Evolutionary conservation across 2,329 filamentous ascomycete genomes (phyloP).

Genomic region (Epichloe scottii): DNA sequence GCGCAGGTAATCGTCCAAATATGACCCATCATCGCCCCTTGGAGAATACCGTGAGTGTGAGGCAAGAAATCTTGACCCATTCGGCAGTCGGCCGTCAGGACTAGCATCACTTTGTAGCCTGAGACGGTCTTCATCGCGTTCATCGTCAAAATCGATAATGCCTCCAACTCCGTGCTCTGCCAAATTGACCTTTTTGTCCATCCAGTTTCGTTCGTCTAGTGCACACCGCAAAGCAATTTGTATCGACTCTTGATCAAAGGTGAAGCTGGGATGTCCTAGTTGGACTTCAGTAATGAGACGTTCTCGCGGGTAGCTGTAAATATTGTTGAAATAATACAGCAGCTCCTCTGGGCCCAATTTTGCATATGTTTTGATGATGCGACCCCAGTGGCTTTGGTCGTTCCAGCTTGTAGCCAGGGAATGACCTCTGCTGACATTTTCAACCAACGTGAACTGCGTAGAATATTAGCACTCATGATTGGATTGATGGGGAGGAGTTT

Average conservation of each 20-base stretch:
- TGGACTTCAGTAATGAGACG: slow-evolving; percentile 31
- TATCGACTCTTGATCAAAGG: slow-evolving; percentile 32
- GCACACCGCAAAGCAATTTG: slow-evolving; percentile 25
- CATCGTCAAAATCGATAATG: slow-evolving; percentile 29
- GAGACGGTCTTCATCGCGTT: slow-evolving; percentile 20
- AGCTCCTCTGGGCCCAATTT: slow-evolving; percentile 38
- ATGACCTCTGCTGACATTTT: slow-evolving; percentile 15
- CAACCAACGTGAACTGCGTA: slow-evolving; percentile 12
- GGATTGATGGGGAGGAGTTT: background rate
- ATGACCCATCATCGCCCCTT: slow-evolving; percentile 26
- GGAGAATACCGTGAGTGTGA: slow-evolving; percentile 26
- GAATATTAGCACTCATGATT: background rate
- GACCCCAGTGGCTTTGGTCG: slow-evolving; percentile 24
- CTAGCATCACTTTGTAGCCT: slow-evolving; percentile 23
- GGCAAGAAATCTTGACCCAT: slow-evolving; percentile 16
- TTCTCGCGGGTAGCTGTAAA: slow-evolving; percentile 31
- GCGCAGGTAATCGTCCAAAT: slow-evolving; percentile 16
- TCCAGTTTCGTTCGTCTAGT: slow-evolving; percentile 25
- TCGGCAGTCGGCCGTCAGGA: slow-evolving; percentile 22
- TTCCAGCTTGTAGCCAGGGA: slow-evolving; percentile 23
- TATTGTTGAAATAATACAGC: slow-evolving; percentile 34
- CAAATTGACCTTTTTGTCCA: slow-evolving; percentile 18
- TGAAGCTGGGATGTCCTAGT: slow-evolving; percentile 28
- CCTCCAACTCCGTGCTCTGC: slow-evolving; percentile 24
- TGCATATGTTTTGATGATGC: slow-evolving; percentile 31